phyloP scores from a whole-genome alignment of 495 filamentous ascomycete species.

The Neurospora discreta region DNA sequence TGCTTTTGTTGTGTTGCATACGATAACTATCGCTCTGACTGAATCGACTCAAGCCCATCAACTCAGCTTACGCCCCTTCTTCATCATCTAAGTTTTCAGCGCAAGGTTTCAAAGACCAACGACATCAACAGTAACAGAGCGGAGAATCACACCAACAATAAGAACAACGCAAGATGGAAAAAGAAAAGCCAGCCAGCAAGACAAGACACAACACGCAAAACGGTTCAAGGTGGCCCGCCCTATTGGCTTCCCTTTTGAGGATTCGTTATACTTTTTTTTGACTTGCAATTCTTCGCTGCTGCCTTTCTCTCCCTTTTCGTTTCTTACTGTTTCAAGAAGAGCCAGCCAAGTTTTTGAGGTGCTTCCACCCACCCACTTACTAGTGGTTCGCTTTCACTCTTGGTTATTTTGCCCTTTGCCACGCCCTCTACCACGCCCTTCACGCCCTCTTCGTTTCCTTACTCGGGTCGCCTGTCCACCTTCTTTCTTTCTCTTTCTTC shows the following conservation, averaged over 20 bases:
- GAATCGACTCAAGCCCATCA: background rate
- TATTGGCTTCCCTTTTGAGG: background rate
- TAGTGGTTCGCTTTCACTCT: background rate
- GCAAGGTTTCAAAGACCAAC: background rate
- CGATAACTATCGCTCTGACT: background rate
- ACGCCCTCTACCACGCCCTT: background rate
- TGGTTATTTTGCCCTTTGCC: too few species aligned
- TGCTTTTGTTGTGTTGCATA: background rate
- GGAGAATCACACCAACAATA: background rate
- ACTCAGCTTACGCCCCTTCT: background rate
- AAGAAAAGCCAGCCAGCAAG: background rate
- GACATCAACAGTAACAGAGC: background rate
- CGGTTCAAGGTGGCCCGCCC: background rate
- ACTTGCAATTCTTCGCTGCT: background rate
- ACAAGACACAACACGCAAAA: background rate
- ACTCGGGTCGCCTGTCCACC: background rate
- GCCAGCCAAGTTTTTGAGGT: background rate
- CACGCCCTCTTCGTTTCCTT: background rate
- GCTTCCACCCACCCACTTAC: background rate
- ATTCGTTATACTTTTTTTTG: background rate
- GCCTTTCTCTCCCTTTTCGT: background rate
- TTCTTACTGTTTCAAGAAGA: background rate
- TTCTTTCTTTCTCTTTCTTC: background rate
- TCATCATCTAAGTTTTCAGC: background rate
- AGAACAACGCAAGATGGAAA: background rate